phyloP scores from a whole-genome alignment of 2,329 filamentous ascomycete genomes.

The Stromatinia cepivora region DNA sequence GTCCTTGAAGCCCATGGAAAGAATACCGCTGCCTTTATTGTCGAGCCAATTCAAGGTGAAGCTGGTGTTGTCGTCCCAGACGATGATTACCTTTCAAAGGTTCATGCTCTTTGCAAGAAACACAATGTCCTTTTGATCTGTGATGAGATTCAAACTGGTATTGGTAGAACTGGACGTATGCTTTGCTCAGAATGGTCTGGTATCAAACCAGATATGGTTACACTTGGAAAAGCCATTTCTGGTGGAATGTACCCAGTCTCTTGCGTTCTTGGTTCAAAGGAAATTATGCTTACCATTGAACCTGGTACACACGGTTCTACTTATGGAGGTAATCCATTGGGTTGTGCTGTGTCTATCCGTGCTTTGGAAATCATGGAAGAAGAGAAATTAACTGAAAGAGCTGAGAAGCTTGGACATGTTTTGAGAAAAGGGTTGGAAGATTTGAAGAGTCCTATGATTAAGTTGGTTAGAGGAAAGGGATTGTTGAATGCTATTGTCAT shows the following conservation, averaged over 20 bases:
- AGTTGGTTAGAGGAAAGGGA: slow-evolving; percentile 84
- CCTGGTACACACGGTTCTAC: slow-evolving; percentile 96
- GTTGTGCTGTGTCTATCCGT: slow-evolving; percentile 92
- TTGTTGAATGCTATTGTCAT: slow-evolving; percentile 95
- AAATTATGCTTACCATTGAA: slow-evolving; percentile 94
- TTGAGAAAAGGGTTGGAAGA: slow-evolving; percentile 78
- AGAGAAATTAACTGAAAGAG: slow-evolving; percentile 80
- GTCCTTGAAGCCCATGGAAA: slow-evolving; percentile 78
- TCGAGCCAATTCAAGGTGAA: slow-evolving; percentile 97
- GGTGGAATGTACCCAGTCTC: slow-evolving; percentile 99
- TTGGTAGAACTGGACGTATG: slow-evolving; percentile 90
- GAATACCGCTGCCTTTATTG: slow-evolving; percentile 87
- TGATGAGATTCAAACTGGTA: slow-evolving; percentile 98
- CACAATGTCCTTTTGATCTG: slow-evolving; percentile 95
- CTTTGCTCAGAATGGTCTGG: slow-evolving; percentile 92
- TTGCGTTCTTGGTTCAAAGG: slow-evolving; percentile 81
- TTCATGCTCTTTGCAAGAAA: slow-evolving; percentile 85
- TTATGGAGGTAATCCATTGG: slow-evolving; percentile 96
- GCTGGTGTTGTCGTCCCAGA: slow-evolving; percentile 95
- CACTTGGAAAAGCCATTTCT: slow-evolving; percentile 95
- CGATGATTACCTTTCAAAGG: slow-evolving; percentile 79
- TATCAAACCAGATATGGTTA: slow-evolving; percentile 92
- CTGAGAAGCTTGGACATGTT: slow-evolving; percentile 75
- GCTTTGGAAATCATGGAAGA: slow-evolving; percentile 93
- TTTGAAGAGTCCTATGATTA: slow-evolving; percentile 78